Base-by-base conservation (phyloP, 495 filamentous ascomycete species). In the Penicillium fimorum region DNA sequence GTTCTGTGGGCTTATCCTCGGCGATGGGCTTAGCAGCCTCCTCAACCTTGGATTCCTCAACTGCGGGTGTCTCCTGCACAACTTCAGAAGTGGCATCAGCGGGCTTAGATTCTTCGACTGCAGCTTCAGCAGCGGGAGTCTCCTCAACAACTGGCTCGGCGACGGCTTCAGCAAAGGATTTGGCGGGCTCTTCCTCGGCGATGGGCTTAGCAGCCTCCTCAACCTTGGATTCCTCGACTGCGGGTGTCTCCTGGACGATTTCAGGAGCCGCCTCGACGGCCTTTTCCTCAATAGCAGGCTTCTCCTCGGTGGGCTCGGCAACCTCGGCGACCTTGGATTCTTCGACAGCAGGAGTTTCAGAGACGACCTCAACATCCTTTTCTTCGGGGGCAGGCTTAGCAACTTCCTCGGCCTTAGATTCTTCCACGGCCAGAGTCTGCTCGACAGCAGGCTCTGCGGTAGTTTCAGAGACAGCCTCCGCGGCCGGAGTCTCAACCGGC, bases 1-100 rank as follows among this genome's bases (percentile, higher is more conserved):
- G 11, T 12, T 54, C 50, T 10, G 27, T 29, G 9, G 53, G 40
- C 29, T 65, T 57, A 40, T 63, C 55, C 25, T 70, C 63, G 15
- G 30, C 27, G 13, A 27, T 45, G 8, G 53, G 33, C 12, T 62
- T 58, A 18, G 44, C 22, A n/a, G 42, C 57, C 24, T 44, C 50
- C 52, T 56, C 35, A 32, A 46, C 24, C 18, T 62, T 51, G 50
- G 59, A 44, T 47, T 65, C 65, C n/a, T 38, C 30, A 6, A 45
- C 20, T 4, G 58, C 46, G 42, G 64, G 58, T 10, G 51, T 46
- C 37, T 62, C 57, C 10, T 51, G 54, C 18, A 29, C 43, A 18
- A 17, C 9, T 47, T 38, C 35, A 38, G 35, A 42, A 9, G 15
- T 15, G 17, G 56, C 44, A 24, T 49, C 44, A 9, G 10, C 10